phyloP scores from a whole-genome alignment of 2,329 filamentous ascomycete species.

The Atkinsonella hypoxylon region DNA sequence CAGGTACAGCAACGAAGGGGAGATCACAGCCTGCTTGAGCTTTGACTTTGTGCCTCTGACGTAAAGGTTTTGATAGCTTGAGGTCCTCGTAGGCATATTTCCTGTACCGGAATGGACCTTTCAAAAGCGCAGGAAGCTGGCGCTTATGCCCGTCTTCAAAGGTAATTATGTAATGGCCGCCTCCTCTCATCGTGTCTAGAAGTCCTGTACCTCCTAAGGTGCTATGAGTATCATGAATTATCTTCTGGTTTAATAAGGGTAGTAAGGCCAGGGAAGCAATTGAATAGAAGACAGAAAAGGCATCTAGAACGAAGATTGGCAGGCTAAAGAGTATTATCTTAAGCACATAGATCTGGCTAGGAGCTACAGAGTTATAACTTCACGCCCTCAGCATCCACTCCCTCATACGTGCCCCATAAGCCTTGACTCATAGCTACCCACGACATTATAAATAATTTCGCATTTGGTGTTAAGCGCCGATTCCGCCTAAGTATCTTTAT shows the following conservation, averaged over 20 bases:
- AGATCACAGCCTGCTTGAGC: constrained; percentile 8
- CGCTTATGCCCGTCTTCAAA: constrained; percentile 9
- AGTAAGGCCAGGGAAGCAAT: not conserved
- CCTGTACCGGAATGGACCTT: constrained; percentile 7
- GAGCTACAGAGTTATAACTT: too few relatives aligned
- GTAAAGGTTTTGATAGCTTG: constrained; percentile 5
- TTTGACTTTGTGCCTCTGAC: not conserved
- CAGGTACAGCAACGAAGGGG: constrained; percentile 8
- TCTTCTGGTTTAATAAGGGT: too few relatives aligned
- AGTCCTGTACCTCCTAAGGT: constrained; percentile 7
- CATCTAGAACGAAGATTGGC: too few relatives aligned
- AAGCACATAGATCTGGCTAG: too few relatives aligned
- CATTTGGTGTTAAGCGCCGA: too few relatives aligned
- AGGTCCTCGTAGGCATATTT: constrained; percentile 7
- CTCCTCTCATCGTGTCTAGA: constrained; percentile 3
- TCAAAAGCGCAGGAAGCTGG: constrained; percentile 7
- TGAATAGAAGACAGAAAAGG: too few relatives aligned
- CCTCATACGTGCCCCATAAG: too few relatives aligned
- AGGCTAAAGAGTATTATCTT: too few relatives aligned
- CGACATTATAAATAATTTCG: too few relatives aligned
- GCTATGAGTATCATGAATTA: not conserved
- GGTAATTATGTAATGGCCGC: constrained; percentile 7
- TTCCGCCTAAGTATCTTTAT: too few relatives aligned
- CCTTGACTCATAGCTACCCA: too few relatives aligned
- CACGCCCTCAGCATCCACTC: too few relatives aligned